Evolutionary conservation across 495 filamentous ascomycete species (phyloP).

Genomic region (Beverwykella pulmonaria): DNA sequence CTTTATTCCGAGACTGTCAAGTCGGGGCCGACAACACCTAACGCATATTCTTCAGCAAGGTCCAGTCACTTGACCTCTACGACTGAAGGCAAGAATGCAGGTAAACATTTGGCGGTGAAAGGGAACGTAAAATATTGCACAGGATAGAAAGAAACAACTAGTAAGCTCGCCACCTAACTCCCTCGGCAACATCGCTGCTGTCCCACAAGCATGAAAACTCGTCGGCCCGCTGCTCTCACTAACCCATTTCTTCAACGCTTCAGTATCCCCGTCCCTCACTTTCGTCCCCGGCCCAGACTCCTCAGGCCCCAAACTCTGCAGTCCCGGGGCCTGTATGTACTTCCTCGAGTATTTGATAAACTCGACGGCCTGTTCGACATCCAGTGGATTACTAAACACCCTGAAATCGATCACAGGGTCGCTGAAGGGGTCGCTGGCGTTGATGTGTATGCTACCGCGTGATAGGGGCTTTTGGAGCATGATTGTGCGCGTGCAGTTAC

Average conservation of each 20-base stretch:
- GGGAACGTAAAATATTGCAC: too few species aligned
- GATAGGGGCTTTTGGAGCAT: constrained; percentile 51
- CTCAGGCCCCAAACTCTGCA: constrained; percentile 16
- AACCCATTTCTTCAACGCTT: constrained; percentile 21
- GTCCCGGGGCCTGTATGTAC: neutral
- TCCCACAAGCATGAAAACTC: constrained; percentile 25
- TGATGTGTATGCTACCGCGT: constrained; percentile 54
- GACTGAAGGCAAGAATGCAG: too few species aligned
- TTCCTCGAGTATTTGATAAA: constrained; percentile 17
- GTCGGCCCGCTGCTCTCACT: constrained; percentile 8
- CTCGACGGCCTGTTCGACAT: constrained; percentile 35
- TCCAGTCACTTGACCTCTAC: too few species aligned
- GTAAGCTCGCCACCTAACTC: constrained; percentile 24
- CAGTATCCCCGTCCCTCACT: constrained; percentile 13
- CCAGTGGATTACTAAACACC: constrained; percentile 54
- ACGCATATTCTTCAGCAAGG: neutral
- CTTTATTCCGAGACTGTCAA: constrained; percentile 19
- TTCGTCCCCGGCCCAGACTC: constrained; percentile 27
- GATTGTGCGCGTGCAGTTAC: constrained; percentile 37
- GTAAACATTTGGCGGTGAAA: too few species aligned
- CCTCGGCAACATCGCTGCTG: constrained; percentile 20
- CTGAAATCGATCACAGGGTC: constrained; percentile 54
- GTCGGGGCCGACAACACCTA: constrained; percentile 10
- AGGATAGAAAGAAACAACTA: too few species aligned
- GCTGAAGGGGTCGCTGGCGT: constrained; percentile 42